These are phyloP conservation scores for Mortierella sp. DNA, from an alignment of 371 early-diverging fungal species.

Conservation along the genomic window DNA sequence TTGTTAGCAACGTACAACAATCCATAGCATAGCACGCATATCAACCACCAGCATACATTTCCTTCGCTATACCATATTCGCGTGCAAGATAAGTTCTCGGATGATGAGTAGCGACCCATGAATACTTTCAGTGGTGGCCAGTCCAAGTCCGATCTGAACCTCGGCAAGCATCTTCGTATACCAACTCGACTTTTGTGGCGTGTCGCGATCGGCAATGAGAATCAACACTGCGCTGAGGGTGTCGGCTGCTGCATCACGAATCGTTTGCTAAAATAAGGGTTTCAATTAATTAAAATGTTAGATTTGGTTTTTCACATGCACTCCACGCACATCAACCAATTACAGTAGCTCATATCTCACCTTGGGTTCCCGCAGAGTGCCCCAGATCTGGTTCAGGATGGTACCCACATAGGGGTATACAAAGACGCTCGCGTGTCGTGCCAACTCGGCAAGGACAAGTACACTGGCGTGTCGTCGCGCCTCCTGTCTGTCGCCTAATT, in stretches of 20 bases:
- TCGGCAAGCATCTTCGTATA: conserved; percentile 88
- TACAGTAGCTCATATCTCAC: conserved; percentile 31
- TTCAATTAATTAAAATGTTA: conserved; percentile 1
- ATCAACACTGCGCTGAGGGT: conserved; percentile 87
- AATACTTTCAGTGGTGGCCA: conserved; percentile 80
- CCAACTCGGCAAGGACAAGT: conserved; percentile 86
- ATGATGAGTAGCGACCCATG: conserved; percentile 92
- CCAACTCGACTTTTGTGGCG: conserved; percentile 74
- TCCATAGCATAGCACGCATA: not conserved
- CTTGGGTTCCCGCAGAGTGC: conserved; percentile 87
- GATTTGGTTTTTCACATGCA: not conserved
- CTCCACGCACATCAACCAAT: not conserved
- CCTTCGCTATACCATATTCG: conserved; percentile 70
- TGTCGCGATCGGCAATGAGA: conserved; percentile 87
- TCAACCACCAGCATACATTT: not conserved
- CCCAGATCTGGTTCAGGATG: conserved; percentile 91
- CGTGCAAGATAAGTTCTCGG: conserved; percentile 83
- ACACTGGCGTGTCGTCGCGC: conserved; percentile 90
- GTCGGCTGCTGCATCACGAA: conserved; percentile 91
- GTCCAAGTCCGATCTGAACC: conserved; percentile 80
- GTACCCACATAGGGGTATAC: conserved; percentile 89
- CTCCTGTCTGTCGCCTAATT: conserved; percentile 77
- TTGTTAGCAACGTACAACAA: not conserved
- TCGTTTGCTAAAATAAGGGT: conserved; percentile 34
- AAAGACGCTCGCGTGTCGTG: conserved; percentile 85